Evolutionary conservation across 345 rosid genomes (phyloP), one percentile per base, ranked within the genome.

Genomic region (Citrus medica): DNA sequence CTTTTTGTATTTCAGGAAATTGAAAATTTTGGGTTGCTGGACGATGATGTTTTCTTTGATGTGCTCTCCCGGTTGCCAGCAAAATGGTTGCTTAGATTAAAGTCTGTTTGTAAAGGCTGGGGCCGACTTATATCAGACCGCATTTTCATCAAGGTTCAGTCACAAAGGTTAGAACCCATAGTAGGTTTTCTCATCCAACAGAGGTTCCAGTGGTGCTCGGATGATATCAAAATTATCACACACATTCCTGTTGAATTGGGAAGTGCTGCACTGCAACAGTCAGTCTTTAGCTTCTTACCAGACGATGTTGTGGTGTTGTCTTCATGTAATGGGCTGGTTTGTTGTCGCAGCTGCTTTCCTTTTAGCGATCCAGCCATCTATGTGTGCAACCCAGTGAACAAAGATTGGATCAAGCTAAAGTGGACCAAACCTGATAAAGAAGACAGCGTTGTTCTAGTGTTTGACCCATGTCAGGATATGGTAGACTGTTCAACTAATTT

Each of bases 331-430:
- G 88, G 87, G 10, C 72, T 87, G 71, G 60, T 84, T 6, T 87
- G 85, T 22, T 84, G 83, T 27, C 79, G 84, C 33, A 83, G 78
- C n/a, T 80, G 84, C 82, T 69, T 60, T 40, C 85, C 88, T 13
- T 82, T 51, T 79, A 5, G 28, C 9, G 78, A 76, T 25, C 84
- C 86, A 67, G 59, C 75, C 28, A 51, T 87, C 72, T 84, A 84
- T 64, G 76, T 87, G 12, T 85, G 87, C 79, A 87, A 87, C 76
- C 88, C 88, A 17, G 58, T 79, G 72, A 85, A 80, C 80, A 82
- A 76, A 51, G 79, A 84, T 38, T 85, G 84, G 84, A 71, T 82
- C 40, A 77, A 33, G 71, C 67, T 85, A 33, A 70, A 77, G 21
- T 83, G 79, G 84, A n/a, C 62, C 55, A 74, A 81, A 58, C 84